Evolutionary conservation across 257 asterid species (phyloP), one percentile per base, ranked within the genome.

Genomic region (Fraxinus excelsior): DNA sequence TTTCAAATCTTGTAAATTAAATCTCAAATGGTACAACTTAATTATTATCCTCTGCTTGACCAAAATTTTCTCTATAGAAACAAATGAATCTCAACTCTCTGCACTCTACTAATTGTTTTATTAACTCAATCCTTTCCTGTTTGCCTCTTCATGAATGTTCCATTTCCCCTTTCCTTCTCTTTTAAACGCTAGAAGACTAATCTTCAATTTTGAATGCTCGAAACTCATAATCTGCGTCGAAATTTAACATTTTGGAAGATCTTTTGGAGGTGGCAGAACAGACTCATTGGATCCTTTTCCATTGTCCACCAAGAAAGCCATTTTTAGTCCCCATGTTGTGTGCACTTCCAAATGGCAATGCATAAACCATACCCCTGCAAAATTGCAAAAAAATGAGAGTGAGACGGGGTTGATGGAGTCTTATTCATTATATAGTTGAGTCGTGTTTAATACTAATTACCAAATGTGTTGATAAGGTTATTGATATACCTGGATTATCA

Each of bases 341-440:
- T 94, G 98, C 73, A 94, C 90, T 84, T 94, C 98, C 68, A 94
- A 83, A 85, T 94, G 98, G 76, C 98, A 94, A 80, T 94, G 98
- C 95, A 94, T 82, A 73, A 94, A 94, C 97, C 97, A 93, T 9
- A 93, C 92, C 70, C 97, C 96, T 90, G 81, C 77, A 82, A 62
- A 38, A 7, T 58, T 32, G 19, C 49, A 49, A 37, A 31, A 31
- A 49, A 16, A 72, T 8, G 3, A 51, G 46, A 42, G 49, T 42
- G 49, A 42, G 49, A 42, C 5, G 49, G 49, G 49, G 16, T 11
- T 0, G 1, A 42, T 1, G 16, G 49, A 42, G 6, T 26, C 12
- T 10, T 62, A 23, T 62, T 23, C 32, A 60, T 60, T 9, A 10
- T 23, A n/a, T 0, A n/a, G 25, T 5, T 5, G 64, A n/a, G 10